Base-by-base conservation (phyloP, 495 filamentous ascomycete genomes). In the Tirmania nivea region DNA sequence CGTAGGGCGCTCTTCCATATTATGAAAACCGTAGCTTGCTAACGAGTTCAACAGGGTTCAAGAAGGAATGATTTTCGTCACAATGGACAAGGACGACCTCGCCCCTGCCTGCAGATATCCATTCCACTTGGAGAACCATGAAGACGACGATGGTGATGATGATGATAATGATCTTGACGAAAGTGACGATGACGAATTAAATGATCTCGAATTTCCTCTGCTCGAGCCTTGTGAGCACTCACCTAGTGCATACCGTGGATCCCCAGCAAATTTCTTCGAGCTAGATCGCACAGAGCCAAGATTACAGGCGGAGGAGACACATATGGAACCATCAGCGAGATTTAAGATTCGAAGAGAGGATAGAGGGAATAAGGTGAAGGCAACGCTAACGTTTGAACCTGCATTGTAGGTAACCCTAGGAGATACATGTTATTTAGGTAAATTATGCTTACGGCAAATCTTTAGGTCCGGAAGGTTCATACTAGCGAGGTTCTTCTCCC, bases 1-100 rank as follows among this genome's bases (percentile, higher is more conserved):
- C 87, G 86, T 94, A 75, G 65, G 87, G 76, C 34, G 25, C 10
- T 52, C 10, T 34, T 50, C 54, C 11, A 51, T 25, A 45, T 25
- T 54, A 49, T 31, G 7, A 31, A 7, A 31, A 31, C 25, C 25
- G 7, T 7, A 31, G 49, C 56, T 50, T 54, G 37, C 61, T 52
- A 64, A 63, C 60, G 63, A 60, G 39, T 42, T 37, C 50, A 35
- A 47, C 59, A 92, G 85, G 51, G 80, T 94, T 49, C 84, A 88
- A 69, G 86, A 92, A 71, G 89, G 89, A 20, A 83, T 94, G 79
- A 76, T 96, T 7, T 94, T 95, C 63, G 74, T 95, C 37, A 78
- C 84, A 6, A 93, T 94, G 87, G 74, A 75, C 16, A 72, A 76
- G 11, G 76, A 88, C 54, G 82, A 89, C 53, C 71, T 93, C 14